A percentile compares a stretch with the other conserved stretches of the same genome.
phyloP scores from a whole-genome alignment of 2,329 filamentous ascomycete species.

The Colletotrichum sp. region DNA sequence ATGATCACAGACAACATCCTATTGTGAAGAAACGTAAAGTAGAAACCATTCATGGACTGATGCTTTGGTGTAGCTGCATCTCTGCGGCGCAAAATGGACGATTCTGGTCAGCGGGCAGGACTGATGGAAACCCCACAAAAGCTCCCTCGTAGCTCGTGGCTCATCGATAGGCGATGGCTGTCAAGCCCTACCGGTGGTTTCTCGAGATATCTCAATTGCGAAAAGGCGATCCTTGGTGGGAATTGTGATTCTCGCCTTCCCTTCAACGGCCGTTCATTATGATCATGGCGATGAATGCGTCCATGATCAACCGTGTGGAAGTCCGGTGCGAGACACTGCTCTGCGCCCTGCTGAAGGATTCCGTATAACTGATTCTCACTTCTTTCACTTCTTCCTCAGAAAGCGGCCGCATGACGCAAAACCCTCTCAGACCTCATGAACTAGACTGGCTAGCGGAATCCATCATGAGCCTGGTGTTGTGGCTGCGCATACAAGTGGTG shows the following conservation, averaged over 20 bases:
- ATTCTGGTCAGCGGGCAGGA: background rate
- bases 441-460: background rate
- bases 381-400: background rate
- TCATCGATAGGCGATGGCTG: background rate
- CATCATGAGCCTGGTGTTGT: background rate
- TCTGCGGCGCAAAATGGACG: background rate
- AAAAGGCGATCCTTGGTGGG: background rate
- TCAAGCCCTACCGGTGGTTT: background rate
- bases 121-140: background rate
- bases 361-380: background rate
- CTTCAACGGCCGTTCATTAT: background rate
- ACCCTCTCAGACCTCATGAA: background rate
- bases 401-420: background rate
- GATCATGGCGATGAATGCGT: background rate
- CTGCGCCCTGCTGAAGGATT: background rate
- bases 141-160: background rate
- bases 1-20: background rate
- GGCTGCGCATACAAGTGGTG: background rate
- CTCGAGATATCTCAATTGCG: background rate
- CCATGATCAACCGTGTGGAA: background rate
- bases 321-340: background rate
- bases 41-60: background rate
- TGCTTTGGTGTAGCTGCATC: background rate
- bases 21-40: background rate
- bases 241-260: background rate